Conservation (phyloP, 2,329 filamentous ascomycete species). For the Neonectria sp. region DNA sequence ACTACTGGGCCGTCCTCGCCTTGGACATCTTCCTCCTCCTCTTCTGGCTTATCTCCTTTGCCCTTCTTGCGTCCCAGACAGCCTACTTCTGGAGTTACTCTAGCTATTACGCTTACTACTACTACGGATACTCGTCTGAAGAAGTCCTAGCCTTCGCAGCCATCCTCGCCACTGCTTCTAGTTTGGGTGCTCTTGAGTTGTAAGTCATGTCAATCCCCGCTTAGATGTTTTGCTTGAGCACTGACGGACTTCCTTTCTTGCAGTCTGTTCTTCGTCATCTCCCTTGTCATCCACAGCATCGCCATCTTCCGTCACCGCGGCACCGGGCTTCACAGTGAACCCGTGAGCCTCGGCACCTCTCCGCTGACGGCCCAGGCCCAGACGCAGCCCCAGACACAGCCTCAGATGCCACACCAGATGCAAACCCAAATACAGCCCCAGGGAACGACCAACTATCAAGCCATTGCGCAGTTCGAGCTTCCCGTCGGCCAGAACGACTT, state of each 20-base stretch:
- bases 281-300: slow-evolving; percentile 59
- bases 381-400: neutral
- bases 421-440: neutral
- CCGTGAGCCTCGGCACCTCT: neutral
- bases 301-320: slow-evolving; percentile 61
- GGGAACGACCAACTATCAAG: neutral
- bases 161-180: slow-evolving; percentile 54
- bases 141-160: slow-evolving; percentile 43
- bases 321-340: slow-evolving; percentile 17
- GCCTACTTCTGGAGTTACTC: slow-evolving; percentile 42
- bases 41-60: slow-evolving; percentile 67
- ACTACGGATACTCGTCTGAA: slow-evolving; percentile 26
- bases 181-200: slow-evolving; percentile 61
- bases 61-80: slow-evolving; percentile 56
- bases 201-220: slow-evolving; percentile 50
- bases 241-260: neutral
- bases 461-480: neutral
- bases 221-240: too few relatives aligned
- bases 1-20: slow-evolving; percentile 67
- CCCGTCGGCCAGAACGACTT: slow-evolving; percentile 1
- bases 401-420: neutral
- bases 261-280: slow-evolving; percentile 60
- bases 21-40: slow-evolving; percentile 67
- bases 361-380: neutral
- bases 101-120: slow-evolving; percentile 44